Percentiles rank a stretch among this genome's conserved stretches.
Conservation (phyloP, 2,329 filamentous ascomycete genomes). For the Pseudogymnoascus sp. region DNA sequence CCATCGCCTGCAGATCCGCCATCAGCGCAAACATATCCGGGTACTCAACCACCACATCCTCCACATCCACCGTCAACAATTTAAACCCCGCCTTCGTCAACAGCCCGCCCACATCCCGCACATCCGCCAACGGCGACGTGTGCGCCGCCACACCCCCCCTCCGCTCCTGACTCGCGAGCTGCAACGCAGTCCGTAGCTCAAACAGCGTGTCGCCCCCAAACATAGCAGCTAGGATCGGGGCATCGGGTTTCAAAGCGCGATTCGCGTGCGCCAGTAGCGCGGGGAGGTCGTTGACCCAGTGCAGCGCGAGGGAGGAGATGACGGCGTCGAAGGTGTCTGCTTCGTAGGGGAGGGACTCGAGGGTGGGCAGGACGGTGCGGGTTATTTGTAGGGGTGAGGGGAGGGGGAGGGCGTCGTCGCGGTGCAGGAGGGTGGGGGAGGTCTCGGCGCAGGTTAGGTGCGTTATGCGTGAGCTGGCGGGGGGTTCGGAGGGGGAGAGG, state of each 20-base stretch:
- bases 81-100: constrained; percentile 86
- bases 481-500: constrained; percentile 49
- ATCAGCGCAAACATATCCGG: constrained; percentile 85
- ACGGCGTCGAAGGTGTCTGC: constrained; percentile 80
- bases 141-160: constrained; percentile 87
- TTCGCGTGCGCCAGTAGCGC: constrained; percentile 80
- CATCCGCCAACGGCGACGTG: constrained; percentile 85
- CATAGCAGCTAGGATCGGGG: constrained; percentile 92
- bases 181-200: constrained; percentile 86
- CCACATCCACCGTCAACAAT: constrained; percentile 91
- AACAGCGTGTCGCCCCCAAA: constrained; percentile 90
- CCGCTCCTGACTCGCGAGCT: constrained; percentile 85
- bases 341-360: constrained; percentile 69
- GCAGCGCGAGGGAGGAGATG: constrained; percentile 79
- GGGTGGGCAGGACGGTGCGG: constrained; percentile 66
- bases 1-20: constrained; percentile 93
- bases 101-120: constrained; percentile 82
- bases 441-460: constrained; percentile 77
- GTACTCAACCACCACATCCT: constrained; percentile 94
- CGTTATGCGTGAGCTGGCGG: constrained; percentile 63
- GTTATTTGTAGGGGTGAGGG: constrained; percentile 54
- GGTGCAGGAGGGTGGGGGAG: constrained; percentile 68
- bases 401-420: constrained; percentile 68
- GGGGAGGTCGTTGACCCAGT: constrained; percentile 97
- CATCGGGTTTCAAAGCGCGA: constrained; percentile 78